A percentile compares a stretch with the other conserved stretches of the same genome.
These are phyloP conservation scores for Marasmius oreades DNA, from an alignment of 1,284 basidiomycete species.

Conservation along the genomic window DNA sequence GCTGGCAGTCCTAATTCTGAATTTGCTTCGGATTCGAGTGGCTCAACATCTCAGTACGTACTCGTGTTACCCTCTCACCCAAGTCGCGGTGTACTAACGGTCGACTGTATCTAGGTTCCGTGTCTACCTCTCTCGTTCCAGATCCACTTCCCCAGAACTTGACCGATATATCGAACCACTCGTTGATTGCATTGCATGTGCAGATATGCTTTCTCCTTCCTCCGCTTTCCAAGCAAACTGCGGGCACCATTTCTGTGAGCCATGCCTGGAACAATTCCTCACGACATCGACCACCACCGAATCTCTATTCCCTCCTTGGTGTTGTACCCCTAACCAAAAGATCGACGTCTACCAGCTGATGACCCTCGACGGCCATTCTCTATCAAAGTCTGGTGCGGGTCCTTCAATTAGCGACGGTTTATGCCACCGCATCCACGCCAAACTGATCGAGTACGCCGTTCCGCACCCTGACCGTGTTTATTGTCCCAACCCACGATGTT, in stretches of 20 bases:
- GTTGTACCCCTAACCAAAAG: constrained; percentile 29
- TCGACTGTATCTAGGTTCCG: no score
- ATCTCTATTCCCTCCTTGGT: constrained; percentile 39
- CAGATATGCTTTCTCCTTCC: not conserved
- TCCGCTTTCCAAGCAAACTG: constrained; percentile 1
- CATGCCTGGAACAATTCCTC: constrained; percentile 35
- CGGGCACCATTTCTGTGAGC: constrained; percentile 28
- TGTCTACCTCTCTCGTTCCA: no score
- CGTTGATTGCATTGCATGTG: constrained; percentile 5
- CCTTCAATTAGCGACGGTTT: constrained; percentile 20
- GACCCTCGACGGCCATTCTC: not conserved
- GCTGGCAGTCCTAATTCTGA: no score
- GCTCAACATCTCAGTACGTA: no score
- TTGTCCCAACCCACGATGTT: constrained; percentile 35
- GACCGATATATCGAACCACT: not conserved
- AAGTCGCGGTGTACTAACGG: no score
- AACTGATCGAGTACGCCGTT: constrained; percentile 34
- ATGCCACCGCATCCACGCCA: constrained; percentile 26
- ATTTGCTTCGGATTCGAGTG: no score
- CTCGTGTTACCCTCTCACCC: no score
- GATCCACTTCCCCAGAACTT: no score
- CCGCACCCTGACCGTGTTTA: constrained; percentile 32
- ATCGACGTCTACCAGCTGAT: not conserved
- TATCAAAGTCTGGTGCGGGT: not conserved
- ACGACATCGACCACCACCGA: constrained; percentile 36